phyloP scores from a whole-genome alignment of 2,329 filamentous ascomycete genomes.

The Ramularia endophylla region DNA sequence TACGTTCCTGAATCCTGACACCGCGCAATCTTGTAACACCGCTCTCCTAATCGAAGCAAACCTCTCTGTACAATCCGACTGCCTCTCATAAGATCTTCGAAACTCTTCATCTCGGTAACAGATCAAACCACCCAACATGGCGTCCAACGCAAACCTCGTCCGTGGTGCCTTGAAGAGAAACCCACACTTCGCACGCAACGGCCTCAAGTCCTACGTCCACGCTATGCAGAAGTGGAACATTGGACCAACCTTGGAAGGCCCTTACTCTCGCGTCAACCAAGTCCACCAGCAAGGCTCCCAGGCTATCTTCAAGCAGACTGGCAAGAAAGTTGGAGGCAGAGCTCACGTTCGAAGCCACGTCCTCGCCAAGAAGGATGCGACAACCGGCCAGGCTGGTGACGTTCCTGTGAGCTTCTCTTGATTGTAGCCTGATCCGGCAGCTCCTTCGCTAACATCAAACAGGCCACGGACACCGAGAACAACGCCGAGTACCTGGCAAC shows the following conservation, averaged over 20 bases:
- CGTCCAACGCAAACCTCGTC: slow-evolving; percentile 7
- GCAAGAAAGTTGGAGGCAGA: slow-evolving; percentile 41
- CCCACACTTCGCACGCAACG: slow-evolving; percentile 24
- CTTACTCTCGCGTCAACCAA: slow-evolving; percentile 50
- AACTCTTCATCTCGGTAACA: too few relatives aligned
- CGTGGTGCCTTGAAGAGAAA: slow-evolving; percentile 25
- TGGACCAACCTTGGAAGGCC: slow-evolving; percentile 56
- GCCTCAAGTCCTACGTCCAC: slow-evolving; percentile 27
- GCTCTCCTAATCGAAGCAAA: too few relatives aligned
- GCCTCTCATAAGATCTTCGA: too few relatives aligned
- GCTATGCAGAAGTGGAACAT: slow-evolving; percentile 41
- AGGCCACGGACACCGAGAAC: slow-evolving; percentile 57
- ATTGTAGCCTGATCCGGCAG: slow-evolving; percentile 37
- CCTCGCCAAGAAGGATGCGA: slow-evolving; percentile 42
- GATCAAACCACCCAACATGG: too few relatives aligned
- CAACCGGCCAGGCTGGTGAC: slow-evolving; percentile 22
- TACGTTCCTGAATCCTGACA: too few relatives aligned
- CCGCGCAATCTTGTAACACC: too few relatives aligned
- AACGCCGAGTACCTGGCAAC: slow-evolving; percentile 60
- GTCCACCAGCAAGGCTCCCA: slow-evolving; percentile 44
- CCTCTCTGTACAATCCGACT: too few relatives aligned
- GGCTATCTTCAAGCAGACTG: slow-evolving; percentile 30
- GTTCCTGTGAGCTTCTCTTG: slow-evolving; percentile 18
- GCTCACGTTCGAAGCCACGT: slow-evolving; percentile 39
- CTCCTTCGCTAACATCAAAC: slow-evolving; percentile 40